Percentiles rank a stretch among this genome's conserved stretches.
These are phyloP conservation scores for Trifolium pratense DNA, from an alignment of 306 rosid species.

Conservation along the genomic window DNA sequence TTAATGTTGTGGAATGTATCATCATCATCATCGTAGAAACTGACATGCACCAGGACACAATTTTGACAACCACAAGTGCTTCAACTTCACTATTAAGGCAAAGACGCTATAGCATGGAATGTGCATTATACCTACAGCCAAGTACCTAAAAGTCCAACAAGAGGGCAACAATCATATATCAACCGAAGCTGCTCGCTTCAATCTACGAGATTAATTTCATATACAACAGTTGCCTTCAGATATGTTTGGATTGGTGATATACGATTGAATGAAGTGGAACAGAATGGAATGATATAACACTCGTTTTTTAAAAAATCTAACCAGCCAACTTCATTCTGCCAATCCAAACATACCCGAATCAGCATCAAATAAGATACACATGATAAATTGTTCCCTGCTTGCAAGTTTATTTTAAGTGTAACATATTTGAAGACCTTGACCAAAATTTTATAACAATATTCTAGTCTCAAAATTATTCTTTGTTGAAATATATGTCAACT, in stretches of 20 bases:
- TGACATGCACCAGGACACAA: slow-evolving; percentile 59
- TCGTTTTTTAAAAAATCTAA: not conserved
- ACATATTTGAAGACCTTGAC: slow-evolving; percentile 26
- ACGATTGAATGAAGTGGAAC: not conserved
- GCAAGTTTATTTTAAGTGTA: slow-evolving; percentile 17
- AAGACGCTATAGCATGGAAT: slow-evolving; percentile 72
- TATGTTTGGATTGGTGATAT: not conserved
- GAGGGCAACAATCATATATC: not conserved
- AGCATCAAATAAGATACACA: slow-evolving; percentile 5
- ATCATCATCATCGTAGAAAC: slow-evolving; percentile 43
- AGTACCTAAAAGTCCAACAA: slow-evolving; percentile 63
- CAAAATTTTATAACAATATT: slow-evolving; percentile 7
- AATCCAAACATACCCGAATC: slow-evolving; percentile 4
- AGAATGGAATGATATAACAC: not conserved
- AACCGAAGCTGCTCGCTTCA: slow-evolving; percentile 4
- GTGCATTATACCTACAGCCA: slow-evolving; percentile 69
- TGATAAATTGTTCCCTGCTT: slow-evolving; percentile 29
- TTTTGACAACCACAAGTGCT: slow-evolving; percentile 56
- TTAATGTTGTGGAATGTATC: slow-evolving; percentile 19
- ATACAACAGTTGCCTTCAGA: slow-evolving; percentile 19
- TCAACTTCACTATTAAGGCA: slow-evolving; percentile 64
- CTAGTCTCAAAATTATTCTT: not conserved
- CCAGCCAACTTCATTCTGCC: not conserved
- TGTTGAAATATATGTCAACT: not conserved
- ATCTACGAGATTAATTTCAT: slow-evolving; percentile 13